Conservation (phyloP, 768 basidiomycete genomes). For the Psilocybe azurescens region DNA sequence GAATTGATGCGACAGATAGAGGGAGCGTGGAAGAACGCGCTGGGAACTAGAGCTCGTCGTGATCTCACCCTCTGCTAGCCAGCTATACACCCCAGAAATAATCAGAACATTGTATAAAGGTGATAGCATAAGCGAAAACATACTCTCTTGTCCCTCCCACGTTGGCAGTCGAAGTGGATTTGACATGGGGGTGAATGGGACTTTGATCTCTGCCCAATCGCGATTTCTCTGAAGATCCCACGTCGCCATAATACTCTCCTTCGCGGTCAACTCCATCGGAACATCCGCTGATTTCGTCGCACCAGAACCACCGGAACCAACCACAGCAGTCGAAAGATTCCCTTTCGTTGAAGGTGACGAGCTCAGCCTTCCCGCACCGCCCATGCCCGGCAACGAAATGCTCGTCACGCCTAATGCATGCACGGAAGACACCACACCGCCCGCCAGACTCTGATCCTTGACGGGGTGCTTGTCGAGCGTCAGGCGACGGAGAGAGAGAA, state of each 20-base stretch:
- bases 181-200: conserved; percentile 14
- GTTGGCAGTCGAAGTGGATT: conserved; percentile 1
- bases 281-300: conserved; percentile 20
- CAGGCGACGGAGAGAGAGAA: conserved; percentile 61
- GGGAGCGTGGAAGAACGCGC: conserved; percentile 67
- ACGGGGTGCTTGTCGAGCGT: conserved; percentile 42
- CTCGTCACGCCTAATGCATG: conserved; percentile 49
- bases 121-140: conserved; percentile 16
- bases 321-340: not conserved
- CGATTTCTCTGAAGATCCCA: conserved; percentile 63
- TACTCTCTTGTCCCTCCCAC: conserved; percentile 22
- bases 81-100: conserved; percentile 41
- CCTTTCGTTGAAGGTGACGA: conserved; percentile 32
- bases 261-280: conserved; percentile 40
- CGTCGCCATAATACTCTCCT: conserved; percentile 55
- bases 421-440: conserved; percentile 34
- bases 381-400: conserved; percentile 63
- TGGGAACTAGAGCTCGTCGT: conserved; percentile 70
- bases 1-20: conserved; percentile 89
- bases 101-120: not conserved
- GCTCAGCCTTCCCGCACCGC: conserved; percentile 35
- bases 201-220: conserved; percentile 61
- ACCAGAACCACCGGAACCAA: not conserved
- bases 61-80: conserved; percentile 82
- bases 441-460: conserved; percentile 29